A percentile compares a stretch with the other conserved stretches of the same genome.
Evolutionary conservation across 2,329 filamentous ascomycete species (phyloP).

Genomic region (Penicillium sp.): DNA sequence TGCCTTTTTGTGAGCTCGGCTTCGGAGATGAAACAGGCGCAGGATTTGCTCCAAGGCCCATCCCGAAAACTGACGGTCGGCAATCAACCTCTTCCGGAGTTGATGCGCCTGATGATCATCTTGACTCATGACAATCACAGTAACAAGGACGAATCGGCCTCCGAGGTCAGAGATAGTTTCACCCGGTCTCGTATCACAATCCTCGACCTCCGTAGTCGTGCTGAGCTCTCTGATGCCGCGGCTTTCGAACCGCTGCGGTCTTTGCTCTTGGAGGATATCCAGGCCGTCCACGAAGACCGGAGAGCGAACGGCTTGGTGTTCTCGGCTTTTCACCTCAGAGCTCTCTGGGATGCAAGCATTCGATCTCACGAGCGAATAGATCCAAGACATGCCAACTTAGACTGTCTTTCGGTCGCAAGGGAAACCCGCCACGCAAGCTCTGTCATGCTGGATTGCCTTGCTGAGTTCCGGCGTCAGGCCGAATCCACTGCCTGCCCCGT

Average conservation of each 20-base stretch:
- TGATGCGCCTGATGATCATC: conserved; percentile 8
- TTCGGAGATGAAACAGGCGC: conserved; percentile 4
- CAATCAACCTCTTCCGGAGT: background rate
- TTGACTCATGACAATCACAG: conserved; percentile 2
- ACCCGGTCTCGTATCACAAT: no score
- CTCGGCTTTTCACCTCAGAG: conserved; percentile 11
- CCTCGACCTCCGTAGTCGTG: conserved; percentile 11
- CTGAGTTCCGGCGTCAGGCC: background rate
- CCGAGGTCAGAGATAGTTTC: background rate
- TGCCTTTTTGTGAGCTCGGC: conserved; percentile 13
- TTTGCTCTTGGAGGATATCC: conserved; percentile 1
- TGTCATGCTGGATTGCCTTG: background rate
- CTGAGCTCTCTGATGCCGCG: conserved; percentile 7
- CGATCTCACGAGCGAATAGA: no score
- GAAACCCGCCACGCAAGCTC: conserved; percentile 2
- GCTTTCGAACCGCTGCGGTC: conserved; percentile 13
- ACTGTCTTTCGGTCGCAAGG: background rate
- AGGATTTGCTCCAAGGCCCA: conserved; percentile 4
- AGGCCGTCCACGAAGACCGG: conserved; percentile 2
- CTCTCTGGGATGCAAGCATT: conserved; percentile 1
- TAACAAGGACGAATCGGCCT: background rate
- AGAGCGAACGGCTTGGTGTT: conserved; percentile 1
- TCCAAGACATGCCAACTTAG: background rate
- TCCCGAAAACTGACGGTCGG: background rate
- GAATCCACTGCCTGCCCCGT: background rate